Base-by-base conservation (phyloP, 345 rosid species). In the Cochlearia excelsa region DNA sequence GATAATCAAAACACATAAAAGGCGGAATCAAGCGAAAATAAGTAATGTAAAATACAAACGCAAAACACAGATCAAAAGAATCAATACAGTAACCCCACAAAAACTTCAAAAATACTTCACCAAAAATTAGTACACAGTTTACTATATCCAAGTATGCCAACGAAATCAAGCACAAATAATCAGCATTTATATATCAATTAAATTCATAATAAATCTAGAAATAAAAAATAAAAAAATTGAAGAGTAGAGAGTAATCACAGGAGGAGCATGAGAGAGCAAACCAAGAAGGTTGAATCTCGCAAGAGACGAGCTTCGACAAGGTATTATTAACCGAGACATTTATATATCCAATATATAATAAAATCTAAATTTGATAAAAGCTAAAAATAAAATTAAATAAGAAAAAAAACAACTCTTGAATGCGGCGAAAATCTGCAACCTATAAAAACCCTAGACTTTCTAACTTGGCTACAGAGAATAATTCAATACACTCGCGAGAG, bases 261-360 rank as follows among this genome's bases (percentile, higher is more conserved):
- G 90, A 78, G 83, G 90, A 81, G 84, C 72, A 64, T 66, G 70
- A 52, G 95, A 64, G 79, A 88, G 82, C 81, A 86, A 88, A 73
- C 92, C 87, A 79, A 84, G 71, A 63, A 88, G 83, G 59, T 67
- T 71, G 65, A 79, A 63, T 70, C 74, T 85, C 37, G 86, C 75
- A 61, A 91, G 77, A 75, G 84, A 76, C 75, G 90, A 81, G 68
- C 85, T 82, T 79, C 82, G 82, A 80, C 82, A 77, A 5, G 95
- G 92, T 61, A 82, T 77, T 69, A 91, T 80, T 85, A 88, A 79
- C 51, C 92, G 80, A 77, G 96, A 85, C 98, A 91, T 91, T 0
- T 9, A 16, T 3, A 16, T 9, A 26, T 49, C 51, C 16, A 62
- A 67, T 58, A 59, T 44, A 46, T 51, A 67, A 57, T 29, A 7